Evolutionary conservation across 1,139 yeast species (phyloP).

Genomic region (Hyphopichia khmerensis): DNA sequence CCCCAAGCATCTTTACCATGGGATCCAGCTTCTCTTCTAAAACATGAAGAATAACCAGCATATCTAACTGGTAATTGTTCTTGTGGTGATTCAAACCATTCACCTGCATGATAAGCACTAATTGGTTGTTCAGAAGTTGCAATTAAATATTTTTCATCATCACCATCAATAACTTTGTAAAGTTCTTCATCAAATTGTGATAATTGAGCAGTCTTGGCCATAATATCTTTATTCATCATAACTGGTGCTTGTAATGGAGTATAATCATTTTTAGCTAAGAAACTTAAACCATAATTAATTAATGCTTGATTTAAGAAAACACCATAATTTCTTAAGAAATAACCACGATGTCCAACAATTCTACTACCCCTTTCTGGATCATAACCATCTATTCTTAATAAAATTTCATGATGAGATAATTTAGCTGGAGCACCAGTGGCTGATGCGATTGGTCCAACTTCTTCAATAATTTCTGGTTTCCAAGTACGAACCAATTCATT

Average conservation of each 20-base stretch:
- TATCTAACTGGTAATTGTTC: conserved; percentile 95
- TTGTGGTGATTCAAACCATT: conserved; percentile 97
- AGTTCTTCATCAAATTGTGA: conserved; percentile 97
- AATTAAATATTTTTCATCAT: conserved; percentile 93
- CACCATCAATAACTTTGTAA: conserved; percentile 95
- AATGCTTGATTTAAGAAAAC: conserved; percentile 97
- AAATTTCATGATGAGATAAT: conserved; percentile 92
- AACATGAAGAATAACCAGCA: conserved; percentile 98
- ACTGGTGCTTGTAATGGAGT: conserved; percentile 97
- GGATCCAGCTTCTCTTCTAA: conserved; percentile 99
- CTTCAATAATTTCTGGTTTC: conserved; percentile 68
- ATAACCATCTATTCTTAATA: conserved; percentile 92
- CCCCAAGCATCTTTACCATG: conserved; percentile 99
- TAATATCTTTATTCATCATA: conserved; percentile 98
- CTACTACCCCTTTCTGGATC: conserved; percentile 99
- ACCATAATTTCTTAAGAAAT: conserved; percentile 91
- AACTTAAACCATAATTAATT: conserved; percentile 90
- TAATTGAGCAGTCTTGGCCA: conserved; percentile 99
- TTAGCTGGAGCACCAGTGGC: conserved; percentile 74
- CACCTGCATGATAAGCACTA: conserved; percentile 95
- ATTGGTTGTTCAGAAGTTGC: conserved; percentile 99
- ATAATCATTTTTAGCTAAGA: conserved; percentile 78
- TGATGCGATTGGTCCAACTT: conserved; percentile 62
- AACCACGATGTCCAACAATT: conserved; percentile 98
- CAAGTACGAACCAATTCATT: conserved; percentile 85